phyloP scores from a whole-genome alignment of 768 basidiomycete genomes.

The Lactifluus volemus region DNA sequence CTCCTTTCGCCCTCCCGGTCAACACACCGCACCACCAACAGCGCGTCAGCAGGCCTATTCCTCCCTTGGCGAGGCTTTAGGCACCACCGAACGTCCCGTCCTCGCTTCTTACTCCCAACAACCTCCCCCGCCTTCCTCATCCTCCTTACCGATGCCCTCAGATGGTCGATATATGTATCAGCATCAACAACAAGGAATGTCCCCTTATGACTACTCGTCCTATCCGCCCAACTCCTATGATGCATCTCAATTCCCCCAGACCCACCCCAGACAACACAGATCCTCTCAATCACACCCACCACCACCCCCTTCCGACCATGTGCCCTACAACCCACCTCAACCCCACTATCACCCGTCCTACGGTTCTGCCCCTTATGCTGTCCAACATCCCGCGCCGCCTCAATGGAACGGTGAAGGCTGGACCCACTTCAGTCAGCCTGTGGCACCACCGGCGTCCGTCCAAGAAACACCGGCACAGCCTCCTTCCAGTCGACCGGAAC shows the following conservation, averaged over 20 bases:
- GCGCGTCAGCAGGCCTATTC: constrained; percentile 19
- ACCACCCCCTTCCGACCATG: constrained; percentile 25
- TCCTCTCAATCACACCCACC: constrained; percentile 25
- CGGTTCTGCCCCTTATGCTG: constrained; percentile 16
- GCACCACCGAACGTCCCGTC: constrained; percentile 10
- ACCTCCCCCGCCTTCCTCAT: constrained; percentile 1
- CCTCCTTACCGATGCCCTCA: constrained; percentile 34
- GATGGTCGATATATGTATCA: constrained; percentile 51
- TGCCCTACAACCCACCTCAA: constrained; percentile 20
- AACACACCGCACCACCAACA: constrained; percentile 11
- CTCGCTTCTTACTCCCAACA: constrained; percentile 16
- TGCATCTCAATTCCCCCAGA: constrained; percentile 24
- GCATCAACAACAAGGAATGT: constrained; percentile 34
- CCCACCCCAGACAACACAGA: constrained; percentile 22
- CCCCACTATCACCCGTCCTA: constrained; percentile 19
- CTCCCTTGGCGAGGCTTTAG: constrained; percentile 22
- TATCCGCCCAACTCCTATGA: constrained; percentile 30
- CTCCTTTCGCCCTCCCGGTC: constrained; percentile 11
- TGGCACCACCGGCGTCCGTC: constrained; percentile 5
- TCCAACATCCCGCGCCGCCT: constrained; percentile 15
- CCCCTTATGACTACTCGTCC: constrained; percentile 44
- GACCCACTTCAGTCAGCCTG: constrained; percentile 14
- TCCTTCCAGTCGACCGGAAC: constrained; percentile 7
- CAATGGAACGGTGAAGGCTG: constrained; percentile 21
- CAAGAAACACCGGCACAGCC: constrained; percentile 8